Percentiles rank a stretch among this genome's conserved stretches.
phyloP scores from a whole-genome alignment of 2,329 filamentous ascomycete species.

The Botryosphaeria dothidea region DNA sequence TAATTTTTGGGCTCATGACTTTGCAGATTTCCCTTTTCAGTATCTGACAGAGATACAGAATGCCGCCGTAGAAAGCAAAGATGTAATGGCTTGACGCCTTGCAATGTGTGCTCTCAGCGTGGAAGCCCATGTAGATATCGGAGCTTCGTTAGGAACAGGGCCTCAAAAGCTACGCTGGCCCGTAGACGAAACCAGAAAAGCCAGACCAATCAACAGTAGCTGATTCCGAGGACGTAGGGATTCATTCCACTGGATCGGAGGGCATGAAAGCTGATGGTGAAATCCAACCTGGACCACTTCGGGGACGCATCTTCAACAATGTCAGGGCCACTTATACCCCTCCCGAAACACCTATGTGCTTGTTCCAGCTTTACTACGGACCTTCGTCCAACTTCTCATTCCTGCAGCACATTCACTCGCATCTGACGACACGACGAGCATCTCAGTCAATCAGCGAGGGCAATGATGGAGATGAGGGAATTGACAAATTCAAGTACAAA shows the following conservation, averaged over 20 bases:
- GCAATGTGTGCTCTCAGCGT: constrained; percentile 1
- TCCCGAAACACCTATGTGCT: background rate
- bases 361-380: constrained; percentile 14
- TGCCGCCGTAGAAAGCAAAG: constrained; percentile 16
- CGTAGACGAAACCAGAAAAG: background rate
- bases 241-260: background rate
- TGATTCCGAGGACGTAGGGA: background rate
- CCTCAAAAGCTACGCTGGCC: background rate
- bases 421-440: background rate
- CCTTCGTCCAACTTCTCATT: constrained; percentile 14
- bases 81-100: constrained; percentile 11
- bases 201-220: background rate
- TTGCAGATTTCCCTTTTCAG: no score
- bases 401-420: constrained; percentile 14
- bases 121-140: constrained; percentile 2
- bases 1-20: no score
- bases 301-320: constrained; percentile 9
- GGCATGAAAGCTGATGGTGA: background rate
- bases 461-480: background rate
- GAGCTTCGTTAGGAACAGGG: background rate
- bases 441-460: background rate
- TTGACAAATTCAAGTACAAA: constrained; percentile 8
- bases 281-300: background rate
- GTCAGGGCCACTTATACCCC: constrained; percentile 5
- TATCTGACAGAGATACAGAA: background rate